Evolutionary conservation across 129 eudicot species (phyloP).

Genomic region (Centella asiatica): DNA sequence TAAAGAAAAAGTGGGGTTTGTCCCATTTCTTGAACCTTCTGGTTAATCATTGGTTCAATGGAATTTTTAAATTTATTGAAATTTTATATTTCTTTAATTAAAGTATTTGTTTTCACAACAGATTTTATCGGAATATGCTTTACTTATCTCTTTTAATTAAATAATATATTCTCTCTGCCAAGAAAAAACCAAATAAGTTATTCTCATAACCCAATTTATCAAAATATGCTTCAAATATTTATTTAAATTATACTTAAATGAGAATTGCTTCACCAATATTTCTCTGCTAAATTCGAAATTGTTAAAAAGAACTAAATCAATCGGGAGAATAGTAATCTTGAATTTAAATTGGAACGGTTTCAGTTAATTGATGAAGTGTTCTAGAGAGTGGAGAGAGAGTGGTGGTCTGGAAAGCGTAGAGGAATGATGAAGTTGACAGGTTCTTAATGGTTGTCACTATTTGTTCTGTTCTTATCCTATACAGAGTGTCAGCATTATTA

Average conservation of each 20-base stretch:
- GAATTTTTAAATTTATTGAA: not conserved
- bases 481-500: not conserved
- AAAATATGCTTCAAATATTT: too few species aligned
- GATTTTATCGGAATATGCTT: too few species aligned
- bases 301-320: too few species aligned
- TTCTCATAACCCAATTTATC: too few species aligned
- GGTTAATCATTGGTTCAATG: slow-evolving; percentile 11
- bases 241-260: too few species aligned
- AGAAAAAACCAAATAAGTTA: too few species aligned
- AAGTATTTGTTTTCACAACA: too few species aligned
- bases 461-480: not conserved
- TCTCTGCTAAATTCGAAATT: too few species aligned
- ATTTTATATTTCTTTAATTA: too few species aligned
- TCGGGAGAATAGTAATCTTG: not conserved
- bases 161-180: too few species aligned
- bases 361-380: not conserved
- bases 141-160: too few species aligned
- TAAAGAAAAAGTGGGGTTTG: not conserved
- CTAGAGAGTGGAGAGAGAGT: not conserved
- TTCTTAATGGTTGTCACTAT: not conserved
- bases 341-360: not conserved
- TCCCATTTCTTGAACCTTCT: slow-evolving; percentile 1
- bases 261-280: too few species aligned
- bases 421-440: not conserved
- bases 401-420: not conserved